These are phyloP conservation scores for Penicillium desertorum DNA, from an alignment of 495 filamentous ascomycete species.

Conservation along the genomic window DNA sequence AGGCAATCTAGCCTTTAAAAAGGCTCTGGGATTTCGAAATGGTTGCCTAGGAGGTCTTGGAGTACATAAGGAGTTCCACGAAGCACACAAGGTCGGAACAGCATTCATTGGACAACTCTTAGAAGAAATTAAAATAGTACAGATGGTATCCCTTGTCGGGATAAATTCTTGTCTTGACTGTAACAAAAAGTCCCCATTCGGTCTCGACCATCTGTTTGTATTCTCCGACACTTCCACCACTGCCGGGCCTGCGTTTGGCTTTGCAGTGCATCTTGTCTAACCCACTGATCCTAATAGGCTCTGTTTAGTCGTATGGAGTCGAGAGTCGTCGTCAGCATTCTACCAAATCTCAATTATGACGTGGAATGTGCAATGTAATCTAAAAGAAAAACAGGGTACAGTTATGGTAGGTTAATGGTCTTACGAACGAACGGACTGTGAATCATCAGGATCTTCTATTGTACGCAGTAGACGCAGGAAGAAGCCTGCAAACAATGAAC, in stretches of 20 bases:
- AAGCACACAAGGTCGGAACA: slow-evolving; percentile 17
- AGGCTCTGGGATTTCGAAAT: not conserved
- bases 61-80: slow-evolving; percentile 3
- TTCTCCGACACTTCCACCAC: slow-evolving; percentile 16
- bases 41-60: slow-evolving; percentile 5
- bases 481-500: not conserved
- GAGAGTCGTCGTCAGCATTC: slow-evolving; percentile 11
- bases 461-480: not conserved
- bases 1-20: not conserved
- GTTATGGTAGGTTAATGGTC: not conserved
- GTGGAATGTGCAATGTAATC: not conserved
- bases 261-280: not conserved
- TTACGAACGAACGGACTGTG: not conserved
- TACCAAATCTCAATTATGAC: slow-evolving; percentile 2
- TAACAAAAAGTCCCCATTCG: slow-evolving; percentile 1
- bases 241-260: slow-evolving; percentile 1
- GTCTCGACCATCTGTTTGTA: slow-evolving; percentile 18
- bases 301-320: not conserved
- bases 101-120: slow-evolving; percentile 17
- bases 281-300: not conserved
- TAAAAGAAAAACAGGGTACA: not conserved
- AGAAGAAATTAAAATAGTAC: slow-evolving; percentile 13
- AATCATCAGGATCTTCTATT: not conserved
- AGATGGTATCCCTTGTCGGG: not conserved
- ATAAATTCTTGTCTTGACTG: slow-evolving; percentile 11